Evolutionary conservation across 768 basidiomycete species (phyloP).

Genomic region (Amanita thiersii): DNA sequence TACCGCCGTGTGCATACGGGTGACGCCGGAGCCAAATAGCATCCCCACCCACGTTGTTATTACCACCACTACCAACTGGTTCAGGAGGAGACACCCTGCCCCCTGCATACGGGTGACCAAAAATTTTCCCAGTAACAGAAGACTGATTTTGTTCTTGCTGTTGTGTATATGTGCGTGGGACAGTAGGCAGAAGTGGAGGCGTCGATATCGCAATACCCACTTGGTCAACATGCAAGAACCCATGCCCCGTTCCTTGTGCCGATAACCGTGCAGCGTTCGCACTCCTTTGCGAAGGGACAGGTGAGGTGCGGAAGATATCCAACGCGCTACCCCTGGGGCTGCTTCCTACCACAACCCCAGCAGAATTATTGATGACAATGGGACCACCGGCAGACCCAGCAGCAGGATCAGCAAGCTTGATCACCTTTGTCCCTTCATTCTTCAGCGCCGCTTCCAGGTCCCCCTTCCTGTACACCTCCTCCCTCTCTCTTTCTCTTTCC

Average conservation of each 20-base stretch:
- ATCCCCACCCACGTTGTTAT: conserved; percentile 2
- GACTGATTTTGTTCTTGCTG: not conserved
- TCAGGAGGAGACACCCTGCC: conserved; percentile 18
- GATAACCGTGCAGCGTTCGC: no score
- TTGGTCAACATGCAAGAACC: conserved; percentile 16
- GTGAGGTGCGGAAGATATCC: no score
- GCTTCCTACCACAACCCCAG: no score
- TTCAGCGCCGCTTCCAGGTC: conserved; percentile 30
- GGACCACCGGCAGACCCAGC: conserved; percentile 13
- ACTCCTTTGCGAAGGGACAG: no score
- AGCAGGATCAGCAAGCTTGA: conserved; percentile 35
- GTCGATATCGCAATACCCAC: conserved; percentile 31
- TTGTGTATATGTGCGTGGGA: not conserved
- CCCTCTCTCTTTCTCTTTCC: conserved; percentile 11
- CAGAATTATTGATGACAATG: no score
- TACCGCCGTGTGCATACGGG: conserved; percentile 41
- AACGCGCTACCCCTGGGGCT: no score
- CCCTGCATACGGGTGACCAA: conserved; percentile 3
- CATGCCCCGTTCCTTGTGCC: no score
- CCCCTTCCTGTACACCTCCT: not conserved
- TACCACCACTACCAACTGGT: conserved; percentile 15
- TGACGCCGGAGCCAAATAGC: conserved; percentile 30
- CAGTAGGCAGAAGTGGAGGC: conserved; percentile 9
- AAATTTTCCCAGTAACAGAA: not conserved
- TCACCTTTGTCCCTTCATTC: conserved; percentile 31